phyloP scores from a whole-genome alignment of 257 asterid genomes.

The Forsythia viridissima region DNA sequence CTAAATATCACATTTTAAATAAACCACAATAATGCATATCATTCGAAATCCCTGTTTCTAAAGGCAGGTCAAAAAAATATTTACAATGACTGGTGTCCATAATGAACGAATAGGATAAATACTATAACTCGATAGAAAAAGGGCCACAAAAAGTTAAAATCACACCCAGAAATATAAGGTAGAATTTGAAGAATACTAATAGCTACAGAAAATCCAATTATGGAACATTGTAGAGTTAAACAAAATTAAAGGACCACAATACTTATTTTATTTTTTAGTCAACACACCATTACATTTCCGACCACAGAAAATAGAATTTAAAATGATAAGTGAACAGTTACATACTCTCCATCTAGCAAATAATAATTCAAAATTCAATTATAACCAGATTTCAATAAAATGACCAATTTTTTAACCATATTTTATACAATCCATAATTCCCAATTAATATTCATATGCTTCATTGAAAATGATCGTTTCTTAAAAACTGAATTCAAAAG shows the following conservation, averaged over 20 bases:
- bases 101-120: background rate
- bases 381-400: no score
- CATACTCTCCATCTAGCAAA: no score
- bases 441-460: background rate
- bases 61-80: background rate
- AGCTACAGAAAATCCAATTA: background rate
- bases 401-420: background rate
- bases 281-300: no score
- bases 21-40: constrained; percentile 4
- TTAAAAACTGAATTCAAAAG: no score
- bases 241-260: no score
- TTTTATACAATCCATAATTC: background rate
- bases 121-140: no score
- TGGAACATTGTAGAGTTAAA: no score
- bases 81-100: background rate
- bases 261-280: no score
- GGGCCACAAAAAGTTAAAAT: background rate
- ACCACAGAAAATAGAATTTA: no score
- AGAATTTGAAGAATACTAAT: background rate
- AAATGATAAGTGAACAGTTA: no score
- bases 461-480: background rate
- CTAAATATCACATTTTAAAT: constrained; percentile 11
- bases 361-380: no score
- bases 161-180: background rate
- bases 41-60: background rate